Evolutionary conservation across 139 green algal species (phyloP).

Genomic region (Gonium pectorale): DNA sequence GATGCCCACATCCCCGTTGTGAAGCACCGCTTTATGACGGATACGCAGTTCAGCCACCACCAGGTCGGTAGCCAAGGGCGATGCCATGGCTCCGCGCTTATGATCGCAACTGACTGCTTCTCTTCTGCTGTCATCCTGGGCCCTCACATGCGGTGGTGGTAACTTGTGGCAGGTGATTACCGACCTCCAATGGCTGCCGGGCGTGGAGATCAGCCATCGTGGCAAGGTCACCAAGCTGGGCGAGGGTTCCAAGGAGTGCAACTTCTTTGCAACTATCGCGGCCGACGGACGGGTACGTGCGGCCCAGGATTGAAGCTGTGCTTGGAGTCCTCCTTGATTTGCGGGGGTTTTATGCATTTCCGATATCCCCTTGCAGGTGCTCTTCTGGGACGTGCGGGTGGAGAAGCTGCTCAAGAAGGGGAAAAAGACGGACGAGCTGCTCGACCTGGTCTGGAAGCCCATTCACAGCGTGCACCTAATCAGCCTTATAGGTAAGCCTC

Average conservation of each 20-base stretch:
- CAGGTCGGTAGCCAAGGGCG: background rate
- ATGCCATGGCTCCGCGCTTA: too few relatives aligned
- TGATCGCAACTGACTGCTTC: too few relatives aligned
- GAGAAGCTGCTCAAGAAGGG: conserved; percentile 76
- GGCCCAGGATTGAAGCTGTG: too few relatives aligned
- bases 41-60: conserved; percentile 66
- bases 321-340: too few relatives aligned
- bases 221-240: conserved; percentile 52
- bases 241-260: conserved; percentile 66
- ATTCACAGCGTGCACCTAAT: conserved; percentile 76
- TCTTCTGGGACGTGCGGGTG: conserved; percentile 90
- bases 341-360: background rate
- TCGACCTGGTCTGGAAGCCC: conserved; percentile 80
- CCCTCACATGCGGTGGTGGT: background rate
- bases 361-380: conserved; percentile 66
- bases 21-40: conserved; percentile 59
- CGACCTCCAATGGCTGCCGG: conserved; percentile 86
- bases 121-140: background rate
- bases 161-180: conserved; percentile 69
- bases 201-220: conserved; percentile 65
- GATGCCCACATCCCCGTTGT: conserved; percentile 50
- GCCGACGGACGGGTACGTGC: conserved; percentile 61
- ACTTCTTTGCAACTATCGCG: conserved; percentile 83
- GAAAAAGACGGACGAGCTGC: conserved; percentile 61
- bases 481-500: conserved; percentile 60